Percentiles rank a stretch among this genome's conserved stretches.
Conservation (phyloP, 2,329 filamentous ascomycete species). For the Bretziella fagacearum region DNA sequence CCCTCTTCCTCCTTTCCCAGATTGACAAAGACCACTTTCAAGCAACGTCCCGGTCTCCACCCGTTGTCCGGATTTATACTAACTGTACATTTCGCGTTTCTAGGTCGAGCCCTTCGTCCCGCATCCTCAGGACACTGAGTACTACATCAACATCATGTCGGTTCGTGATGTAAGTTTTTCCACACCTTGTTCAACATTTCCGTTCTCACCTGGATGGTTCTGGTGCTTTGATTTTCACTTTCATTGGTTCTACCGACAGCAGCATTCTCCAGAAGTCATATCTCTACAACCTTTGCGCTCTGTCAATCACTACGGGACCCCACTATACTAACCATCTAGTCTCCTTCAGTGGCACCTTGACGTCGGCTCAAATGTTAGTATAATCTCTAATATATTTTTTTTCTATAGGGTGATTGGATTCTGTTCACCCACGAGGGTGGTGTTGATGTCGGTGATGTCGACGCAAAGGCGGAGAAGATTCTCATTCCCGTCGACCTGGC, state of each 20-base stretch:
- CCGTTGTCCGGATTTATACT: not conserved
- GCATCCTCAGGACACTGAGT: slow-evolving; percentile 87
- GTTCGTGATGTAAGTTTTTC: slow-evolving; percentile 79
- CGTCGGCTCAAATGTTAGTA: not conserved
- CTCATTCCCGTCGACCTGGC: slow-evolving; percentile 89
- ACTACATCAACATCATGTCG: slow-evolving; percentile 99
- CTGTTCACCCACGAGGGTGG: slow-evolving; percentile 99
- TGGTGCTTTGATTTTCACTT: not conserved
- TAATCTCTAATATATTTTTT: not conserved
- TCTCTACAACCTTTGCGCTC: too few species aligned
- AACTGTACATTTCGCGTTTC: not conserved
- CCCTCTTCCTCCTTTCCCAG: too few species aligned
- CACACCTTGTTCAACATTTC: too few species aligned
- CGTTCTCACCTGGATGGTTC: too few species aligned
- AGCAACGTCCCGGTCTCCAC: too few species aligned
- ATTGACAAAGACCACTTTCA: too few species aligned
- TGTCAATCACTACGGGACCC: too few species aligned
- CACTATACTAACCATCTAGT: not conserved
- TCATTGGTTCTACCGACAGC: not conserved
- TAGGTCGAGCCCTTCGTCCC: slow-evolving; percentile 85
- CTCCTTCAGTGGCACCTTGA: not conserved
- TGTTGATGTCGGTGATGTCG: slow-evolving; percentile 98
- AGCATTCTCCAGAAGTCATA: not conserved
- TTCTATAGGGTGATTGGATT: slow-evolving; percentile 82
- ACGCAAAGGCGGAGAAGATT: slow-evolving; percentile 97